Evolutionary conservation across 2,329 filamentous ascomycete species (phyloP).

Genomic region (Daldinia sp.): DNA sequence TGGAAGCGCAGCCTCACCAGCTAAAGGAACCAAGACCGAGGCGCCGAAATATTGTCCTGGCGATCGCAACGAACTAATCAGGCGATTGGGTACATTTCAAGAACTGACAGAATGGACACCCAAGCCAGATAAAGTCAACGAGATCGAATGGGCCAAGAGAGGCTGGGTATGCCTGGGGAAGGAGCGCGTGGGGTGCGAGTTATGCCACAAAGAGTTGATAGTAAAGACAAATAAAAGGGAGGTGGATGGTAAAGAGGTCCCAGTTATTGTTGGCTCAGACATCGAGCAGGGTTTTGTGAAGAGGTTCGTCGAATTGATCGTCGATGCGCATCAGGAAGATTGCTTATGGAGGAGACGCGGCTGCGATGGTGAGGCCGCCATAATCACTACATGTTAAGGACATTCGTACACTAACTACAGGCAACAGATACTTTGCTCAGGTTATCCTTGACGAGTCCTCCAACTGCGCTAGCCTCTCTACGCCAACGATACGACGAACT

Average conservation of each 20-base stretch:
- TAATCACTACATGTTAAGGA: not conserved
- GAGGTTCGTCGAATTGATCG: slow-evolving; percentile 77
- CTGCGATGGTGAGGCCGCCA: slow-evolving; percentile 73
- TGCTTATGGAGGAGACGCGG: slow-evolving; percentile 88
- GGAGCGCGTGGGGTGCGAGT: slow-evolving; percentile 84
- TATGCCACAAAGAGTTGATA: slow-evolving; percentile 84
- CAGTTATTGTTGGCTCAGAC: slow-evolving; percentile 65
- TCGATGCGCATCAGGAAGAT: slow-evolving; percentile 77
- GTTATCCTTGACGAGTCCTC: slow-evolving; percentile 69
- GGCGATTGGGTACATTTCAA: slow-evolving; percentile 84
- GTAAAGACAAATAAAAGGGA: slow-evolving; percentile 76
- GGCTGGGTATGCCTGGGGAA: slow-evolving; percentile 88
- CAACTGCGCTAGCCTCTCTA: slow-evolving; percentile 64
- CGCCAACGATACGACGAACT: slow-evolving; percentile 72
- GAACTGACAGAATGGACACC: slow-evolving; percentile 93
- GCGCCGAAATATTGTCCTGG: slow-evolving; percentile 82
- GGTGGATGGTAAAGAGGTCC: slow-evolving; percentile 62
- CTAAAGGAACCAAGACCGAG: slow-evolving; percentile 44
- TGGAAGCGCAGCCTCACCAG: slow-evolving; percentile 38
- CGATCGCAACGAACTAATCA: slow-evolving; percentile 83
- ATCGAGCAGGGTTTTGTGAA: slow-evolving; percentile 76
- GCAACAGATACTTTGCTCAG: slow-evolving; percentile 65
- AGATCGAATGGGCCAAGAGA: slow-evolving; percentile 92
- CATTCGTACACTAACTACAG: slow-evolving; percentile 31
- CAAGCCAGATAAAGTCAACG: slow-evolving; percentile 84